A percentile compares a stretch with the other conserved stretches of the same genome.
These are phyloP conservation scores for Gomphus bonarii DNA, from an alignment of 1,284 basidiomycete genomes.

Conservation along the genomic window DNA sequence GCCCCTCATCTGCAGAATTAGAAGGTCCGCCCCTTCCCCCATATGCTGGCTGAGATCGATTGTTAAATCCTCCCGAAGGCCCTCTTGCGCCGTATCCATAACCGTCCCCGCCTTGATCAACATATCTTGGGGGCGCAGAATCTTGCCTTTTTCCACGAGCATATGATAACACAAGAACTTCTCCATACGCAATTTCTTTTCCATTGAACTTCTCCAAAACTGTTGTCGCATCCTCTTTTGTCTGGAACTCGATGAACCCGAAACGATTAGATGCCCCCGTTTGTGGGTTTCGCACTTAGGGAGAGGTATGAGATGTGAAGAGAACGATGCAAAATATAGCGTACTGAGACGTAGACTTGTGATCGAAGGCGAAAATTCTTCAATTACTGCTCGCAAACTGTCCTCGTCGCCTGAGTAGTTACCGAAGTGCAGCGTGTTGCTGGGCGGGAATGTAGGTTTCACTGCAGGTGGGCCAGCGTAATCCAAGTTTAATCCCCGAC, in stretches of 20 bases:
- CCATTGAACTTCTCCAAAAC: background rate
- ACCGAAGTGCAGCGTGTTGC: background rate
- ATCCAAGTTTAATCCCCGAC: background rate
- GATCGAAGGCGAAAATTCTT: background rate
- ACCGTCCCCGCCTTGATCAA: background rate
- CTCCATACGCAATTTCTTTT: background rate
- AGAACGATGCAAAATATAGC: background rate
- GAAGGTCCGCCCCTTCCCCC: background rate
- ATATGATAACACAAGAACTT: background rate
- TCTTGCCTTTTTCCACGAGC: background rate
- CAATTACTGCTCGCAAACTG: background rate
- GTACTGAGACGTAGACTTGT: background rate
- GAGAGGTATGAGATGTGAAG: background rate
- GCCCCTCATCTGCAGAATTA: background rate
- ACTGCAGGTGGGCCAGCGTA: background rate
- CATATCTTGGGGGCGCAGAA: background rate
- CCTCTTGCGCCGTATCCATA: background rate
- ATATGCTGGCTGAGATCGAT: background rate
- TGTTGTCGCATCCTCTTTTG: background rate
- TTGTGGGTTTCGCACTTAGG: background rate
- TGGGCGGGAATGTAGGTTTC: background rate
- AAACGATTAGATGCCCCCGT: background rate
- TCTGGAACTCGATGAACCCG: background rate
- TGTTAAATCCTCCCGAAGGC: background rate
- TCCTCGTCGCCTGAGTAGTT: conserved; percentile 3